Evolutionary conservation across 2,329 filamentous ascomycete species (phyloP).

Genomic region (Nemania diffusa): DNA sequence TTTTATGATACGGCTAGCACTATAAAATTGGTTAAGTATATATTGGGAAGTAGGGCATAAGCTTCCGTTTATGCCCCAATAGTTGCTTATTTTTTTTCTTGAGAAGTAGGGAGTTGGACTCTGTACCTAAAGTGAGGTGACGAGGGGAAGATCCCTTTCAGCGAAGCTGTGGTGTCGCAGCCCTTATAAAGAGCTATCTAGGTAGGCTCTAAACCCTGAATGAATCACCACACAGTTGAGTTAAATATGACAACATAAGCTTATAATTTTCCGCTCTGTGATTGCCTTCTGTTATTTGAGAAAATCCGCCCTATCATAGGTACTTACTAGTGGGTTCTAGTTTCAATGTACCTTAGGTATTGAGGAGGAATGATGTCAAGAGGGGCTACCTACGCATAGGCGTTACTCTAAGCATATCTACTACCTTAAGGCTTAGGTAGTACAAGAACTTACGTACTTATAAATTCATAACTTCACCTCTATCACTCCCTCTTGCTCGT

Average conservation of each 20-base stretch:
- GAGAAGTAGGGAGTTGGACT: slow-evolving; percentile 6
- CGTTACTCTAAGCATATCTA: not conserved
- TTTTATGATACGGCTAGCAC: slow-evolving; percentile 12
- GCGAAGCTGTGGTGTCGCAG: too few relatives aligned
- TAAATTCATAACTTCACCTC: not conserved
- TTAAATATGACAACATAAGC: not conserved
- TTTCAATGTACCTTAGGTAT: slow-evolving; percentile 3
- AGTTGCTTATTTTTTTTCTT: slow-evolving; percentile 6
- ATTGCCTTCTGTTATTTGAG: not conserved
- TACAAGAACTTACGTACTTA: not conserved
- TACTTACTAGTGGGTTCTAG: not conserved
- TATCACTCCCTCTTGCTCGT: too few relatives aligned
- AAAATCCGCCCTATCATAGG: not conserved
- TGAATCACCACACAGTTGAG: not conserved
- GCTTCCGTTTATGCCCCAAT: not conserved
- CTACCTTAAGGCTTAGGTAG: too few relatives aligned
- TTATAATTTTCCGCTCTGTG: not conserved
- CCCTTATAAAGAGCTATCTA: too few relatives aligned
- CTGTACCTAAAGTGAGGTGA: not conserved
- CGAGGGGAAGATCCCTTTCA: too few relatives aligned
- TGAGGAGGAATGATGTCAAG: slow-evolving; percentile 33
- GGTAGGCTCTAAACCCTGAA: not conserved
- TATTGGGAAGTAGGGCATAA: slow-evolving; percentile 5
- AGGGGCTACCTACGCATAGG: slow-evolving; percentile 5
- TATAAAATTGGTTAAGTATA: slow-evolving; percentile 9